Evolutionary conservation across 768 basidiomycete species (phyloP).

Genomic region (Termitomyces sp.): DNA sequence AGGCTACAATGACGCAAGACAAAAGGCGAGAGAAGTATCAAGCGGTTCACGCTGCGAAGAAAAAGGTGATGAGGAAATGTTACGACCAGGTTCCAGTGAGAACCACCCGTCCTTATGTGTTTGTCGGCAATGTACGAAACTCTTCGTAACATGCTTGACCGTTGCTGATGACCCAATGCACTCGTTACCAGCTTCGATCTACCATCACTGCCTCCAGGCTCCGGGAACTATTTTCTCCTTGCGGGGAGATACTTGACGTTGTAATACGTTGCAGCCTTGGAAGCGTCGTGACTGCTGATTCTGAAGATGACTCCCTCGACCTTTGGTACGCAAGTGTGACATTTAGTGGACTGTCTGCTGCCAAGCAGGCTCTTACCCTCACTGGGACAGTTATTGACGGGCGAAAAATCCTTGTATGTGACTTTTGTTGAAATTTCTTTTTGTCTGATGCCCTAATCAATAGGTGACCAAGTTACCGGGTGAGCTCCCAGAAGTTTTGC

Average conservation of each 20-base stretch:
- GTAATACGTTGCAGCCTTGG: slow-evolving; percentile 41
- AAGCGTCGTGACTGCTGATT: slow-evolving; percentile 24
- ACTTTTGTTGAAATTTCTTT: not conserved
- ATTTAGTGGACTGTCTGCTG: slow-evolving; percentile 33
- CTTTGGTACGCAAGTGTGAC: slow-evolving; percentile 49
- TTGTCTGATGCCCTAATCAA: not conserved
- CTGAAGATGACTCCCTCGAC: slow-evolving; percentile 17
- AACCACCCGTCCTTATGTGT: slow-evolving; percentile 30
- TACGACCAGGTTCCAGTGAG: slow-evolving; percentile 2
- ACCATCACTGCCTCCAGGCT: slow-evolving; percentile 30
- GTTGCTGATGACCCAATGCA: not conserved
- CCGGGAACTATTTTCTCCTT: slow-evolving; percentile 26
- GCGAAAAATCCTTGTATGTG: slow-evolving; percentile 36
- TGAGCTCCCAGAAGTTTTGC: slow-evolving; percentile 36
- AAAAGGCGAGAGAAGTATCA: slow-evolving; percentile 14
- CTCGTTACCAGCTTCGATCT: slow-evolving; percentile 26
- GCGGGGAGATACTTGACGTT: slow-evolving; percentile 29
- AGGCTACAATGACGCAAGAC: not conserved
- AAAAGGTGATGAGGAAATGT: slow-evolving; percentile 11
- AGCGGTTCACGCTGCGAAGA: slow-evolving; percentile 22
- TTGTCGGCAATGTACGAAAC: slow-evolving; percentile 58
- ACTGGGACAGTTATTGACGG: slow-evolving; percentile 33
- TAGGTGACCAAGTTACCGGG: slow-evolving; percentile 31
- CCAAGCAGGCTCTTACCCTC: slow-evolving; percentile 35
- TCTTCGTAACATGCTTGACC: not conserved